Conservation (phyloP, 1,139 yeast genomes). For the Yamadazyma mexicana region DNA sequence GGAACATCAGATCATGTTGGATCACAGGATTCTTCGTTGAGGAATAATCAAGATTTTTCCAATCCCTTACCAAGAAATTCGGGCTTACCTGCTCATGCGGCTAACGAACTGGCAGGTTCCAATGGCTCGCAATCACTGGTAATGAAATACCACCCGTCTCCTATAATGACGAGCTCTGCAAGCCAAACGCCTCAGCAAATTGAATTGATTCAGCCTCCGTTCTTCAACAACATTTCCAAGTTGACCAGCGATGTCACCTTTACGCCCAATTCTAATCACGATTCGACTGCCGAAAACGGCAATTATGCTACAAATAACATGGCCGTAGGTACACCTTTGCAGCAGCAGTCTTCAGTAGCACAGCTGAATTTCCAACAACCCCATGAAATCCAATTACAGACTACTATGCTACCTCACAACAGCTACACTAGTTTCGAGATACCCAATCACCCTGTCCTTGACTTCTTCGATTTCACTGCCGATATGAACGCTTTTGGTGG, state of each 20-base stretch:
- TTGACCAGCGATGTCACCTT: not conserved
- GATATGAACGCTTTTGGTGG: constrained; percentile 10
- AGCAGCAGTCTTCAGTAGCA: not conserved
- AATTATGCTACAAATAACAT: not conserved
- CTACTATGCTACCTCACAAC: constrained; percentile 4
- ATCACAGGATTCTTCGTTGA: not conserved
- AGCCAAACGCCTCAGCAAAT: constrained; percentile 4
- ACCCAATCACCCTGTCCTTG: constrained; percentile 10
- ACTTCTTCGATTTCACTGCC: constrained; percentile 11
- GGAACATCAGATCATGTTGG: not conserved
- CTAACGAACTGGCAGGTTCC: too few species aligned
- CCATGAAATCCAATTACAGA: constrained; percentile 1
- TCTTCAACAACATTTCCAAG: constrained; percentile 1
- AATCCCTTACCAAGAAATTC: not conserved
- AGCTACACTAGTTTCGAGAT: constrained; percentile 4
- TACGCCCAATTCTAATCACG: not conserved
- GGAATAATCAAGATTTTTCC: not conserved
- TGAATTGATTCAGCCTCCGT: constrained; percentile 5
- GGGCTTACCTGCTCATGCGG: too few species aligned
- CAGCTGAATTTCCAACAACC: not conserved
- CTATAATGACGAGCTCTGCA: not conserved
- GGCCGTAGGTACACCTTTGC: not conserved
- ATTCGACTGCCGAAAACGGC: not conserved
- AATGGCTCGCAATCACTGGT: not conserved
- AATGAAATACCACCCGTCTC: not conserved